Base-by-base conservation (phyloP, 805 yeast species). In the Saccharomycopsis capsularis region DNA sequence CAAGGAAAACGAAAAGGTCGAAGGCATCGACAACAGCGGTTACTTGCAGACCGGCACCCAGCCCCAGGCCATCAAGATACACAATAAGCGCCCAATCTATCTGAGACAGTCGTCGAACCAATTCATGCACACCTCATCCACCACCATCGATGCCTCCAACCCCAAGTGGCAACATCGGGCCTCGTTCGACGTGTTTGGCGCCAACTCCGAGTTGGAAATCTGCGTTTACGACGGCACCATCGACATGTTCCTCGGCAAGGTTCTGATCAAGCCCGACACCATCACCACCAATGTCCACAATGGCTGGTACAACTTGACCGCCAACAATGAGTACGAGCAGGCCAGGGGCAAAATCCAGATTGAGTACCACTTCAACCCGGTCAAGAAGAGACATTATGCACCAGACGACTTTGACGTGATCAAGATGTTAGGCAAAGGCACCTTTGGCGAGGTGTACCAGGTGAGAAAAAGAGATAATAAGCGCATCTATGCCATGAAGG, bases 401-500 rank as follows among this genome's bases (percentile, higher is more conserved):
- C 99, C 99, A 3, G 83, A 82, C 45, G 98, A 93, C 67, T 93
- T 93, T 66, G 96, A 90, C 64, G 88, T 91, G 16, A 76, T 93
- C 59, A 75, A 96, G 60, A 71, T 91, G 46, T 71, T 91, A 53
- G 99, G 99, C 53, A 89, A 88, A 63, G 99, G 99, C 47, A 93
- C 98, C 1, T 91, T 91, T 71, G 99, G 99, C 29, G 96, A 88
- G 69, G 99, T 91, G 34, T 93, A 84, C 67, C 99, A 93, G 69
- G 99, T 93, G 40, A 81, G 84, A 55, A 93, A 91, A 74, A 76
- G 75, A 57, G 98, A 93, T 63, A 88, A 95, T 5, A 78, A 79
- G 51, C 78, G 97, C 59, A 84, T 93, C 51, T 93, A 93, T 64
- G 99, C 99, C 37, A 93, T 93, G 99, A 93, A 93, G 68, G 95